Percentiles rank a stretch among this genome's conserved stretches.
Evolutionary conservation across 2,329 filamentous ascomycete genomes (phyloP).

Genomic region (Alternaria consortialis): DNA sequence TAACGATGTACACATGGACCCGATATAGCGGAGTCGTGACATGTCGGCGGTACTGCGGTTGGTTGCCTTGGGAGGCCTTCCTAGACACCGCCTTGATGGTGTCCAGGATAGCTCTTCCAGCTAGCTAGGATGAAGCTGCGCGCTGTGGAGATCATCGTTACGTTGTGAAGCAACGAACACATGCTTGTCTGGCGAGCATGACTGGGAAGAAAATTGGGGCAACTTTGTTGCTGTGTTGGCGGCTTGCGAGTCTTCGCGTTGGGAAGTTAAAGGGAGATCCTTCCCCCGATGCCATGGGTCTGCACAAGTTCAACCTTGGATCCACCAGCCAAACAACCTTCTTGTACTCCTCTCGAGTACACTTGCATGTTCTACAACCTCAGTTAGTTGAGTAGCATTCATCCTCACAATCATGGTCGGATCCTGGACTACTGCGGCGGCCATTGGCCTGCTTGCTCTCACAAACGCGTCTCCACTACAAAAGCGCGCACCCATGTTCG

Average conservation of each 20-base stretch:
- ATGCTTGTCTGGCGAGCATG: constrained; percentile 10
- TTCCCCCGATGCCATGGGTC: constrained; percentile 14
- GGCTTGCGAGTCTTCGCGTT: not conserved
- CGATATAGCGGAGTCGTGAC: constrained; percentile 4
- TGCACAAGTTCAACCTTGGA: constrained; percentile 13
- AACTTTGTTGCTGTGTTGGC: constrained; percentile 7
- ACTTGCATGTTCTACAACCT: constrained; percentile 21
- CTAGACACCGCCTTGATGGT: constrained; percentile 29
- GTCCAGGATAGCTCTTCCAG: constrained; percentile 8
- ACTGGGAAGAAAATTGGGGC: constrained; percentile 12
- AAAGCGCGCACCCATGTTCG: constrained; percentile 56
- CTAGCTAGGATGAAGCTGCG: constrained; percentile 14
- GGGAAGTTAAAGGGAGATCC: constrained; percentile 9
- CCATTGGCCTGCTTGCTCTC: constrained; percentile 44
- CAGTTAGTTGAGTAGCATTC: constrained; percentile 17
- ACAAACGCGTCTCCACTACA: constrained; percentile 44
- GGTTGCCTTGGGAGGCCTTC: constrained; percentile 25
- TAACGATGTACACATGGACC: constrained; percentile 27
- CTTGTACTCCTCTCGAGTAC: constrained; percentile 5
- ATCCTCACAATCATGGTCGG: constrained; percentile 35
- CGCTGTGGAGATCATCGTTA: constrained; percentile 11
- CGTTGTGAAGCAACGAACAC: constrained; percentile 25
- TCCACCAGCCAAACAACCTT: constrained; percentile 2
- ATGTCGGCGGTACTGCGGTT: constrained; percentile 19
- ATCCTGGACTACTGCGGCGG: constrained; percentile 34